A percentile compares a stretch with the other conserved stretches of the same genome.
These are phyloP conservation scores for Aspergillus transmontanensis DNA, from an alignment of 2,329 filamentous ascomycete species.

Conservation along the genomic window DNA sequence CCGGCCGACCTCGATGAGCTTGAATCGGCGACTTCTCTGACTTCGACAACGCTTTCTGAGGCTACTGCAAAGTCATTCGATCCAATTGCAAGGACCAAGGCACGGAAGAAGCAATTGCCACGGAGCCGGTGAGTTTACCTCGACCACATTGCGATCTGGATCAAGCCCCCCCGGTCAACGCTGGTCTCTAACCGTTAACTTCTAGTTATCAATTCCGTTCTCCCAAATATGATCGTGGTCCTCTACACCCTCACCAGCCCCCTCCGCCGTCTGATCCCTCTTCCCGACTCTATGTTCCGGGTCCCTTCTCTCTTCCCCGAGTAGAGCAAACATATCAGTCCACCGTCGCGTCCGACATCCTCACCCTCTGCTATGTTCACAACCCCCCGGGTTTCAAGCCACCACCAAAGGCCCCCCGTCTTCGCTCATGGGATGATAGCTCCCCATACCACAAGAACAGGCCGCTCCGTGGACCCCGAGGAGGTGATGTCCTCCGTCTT, in stretches of 20 bases:
- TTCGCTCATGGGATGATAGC: conserved; percentile 84
- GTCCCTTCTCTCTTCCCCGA: conserved; percentile 85
- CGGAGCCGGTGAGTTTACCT: conserved; percentile 54
- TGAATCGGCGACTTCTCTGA: conserved; percentile 52
- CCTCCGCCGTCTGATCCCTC: conserved; percentile 83
- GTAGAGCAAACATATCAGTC: conserved; percentile 87
- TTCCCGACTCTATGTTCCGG: conserved; percentile 85
- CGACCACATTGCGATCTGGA: neutral
- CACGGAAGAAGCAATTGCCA: conserved; percentile 49
- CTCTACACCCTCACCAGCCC: conserved; percentile 88
- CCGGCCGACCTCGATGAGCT: conserved; percentile 45
- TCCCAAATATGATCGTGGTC: conserved; percentile 92
- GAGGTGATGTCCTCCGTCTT: conserved; percentile 61
- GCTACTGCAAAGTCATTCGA: conserved; percentile 51
- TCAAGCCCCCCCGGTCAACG: neutral
- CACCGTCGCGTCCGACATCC: conserved; percentile 82
- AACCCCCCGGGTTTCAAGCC: conserved; percentile 73
- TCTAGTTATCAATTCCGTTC: conserved; percentile 89
- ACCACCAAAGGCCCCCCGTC: conserved; percentile 61
- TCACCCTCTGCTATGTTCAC: conserved; percentile 88
- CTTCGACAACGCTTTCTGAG: conserved; percentile 39
- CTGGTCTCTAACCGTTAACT: conserved; percentile 13
- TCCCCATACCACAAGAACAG: conserved; percentile 95
- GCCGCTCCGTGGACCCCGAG: conserved; percentile 79
- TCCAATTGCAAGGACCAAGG: conserved; percentile 50